Conservation (phyloP, 2,329 filamentous ascomycete species). For the Colletotrichum kahawae region DNA sequence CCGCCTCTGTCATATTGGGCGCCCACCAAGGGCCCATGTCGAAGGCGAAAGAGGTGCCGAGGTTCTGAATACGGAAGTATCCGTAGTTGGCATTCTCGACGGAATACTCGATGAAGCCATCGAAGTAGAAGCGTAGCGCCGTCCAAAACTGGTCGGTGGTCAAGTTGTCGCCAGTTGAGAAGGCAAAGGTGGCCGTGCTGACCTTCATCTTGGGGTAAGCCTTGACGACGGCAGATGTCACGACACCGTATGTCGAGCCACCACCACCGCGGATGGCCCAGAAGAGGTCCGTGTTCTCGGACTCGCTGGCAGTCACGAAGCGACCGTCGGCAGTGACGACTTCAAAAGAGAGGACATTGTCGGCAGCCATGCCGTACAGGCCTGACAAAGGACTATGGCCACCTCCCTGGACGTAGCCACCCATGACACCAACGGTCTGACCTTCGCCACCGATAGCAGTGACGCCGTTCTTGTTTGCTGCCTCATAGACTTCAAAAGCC, state of each 20-base stretch:
- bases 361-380: constrained; percentile 62
- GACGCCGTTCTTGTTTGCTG: constrained; percentile 48
- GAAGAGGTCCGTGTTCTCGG: constrained; percentile 62
- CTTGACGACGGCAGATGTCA: constrained; percentile 59
- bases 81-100: constrained; percentile 28
- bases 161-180: constrained; percentile 29
- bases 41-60: constrained; percentile 34
- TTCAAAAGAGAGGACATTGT: constrained; percentile 65
- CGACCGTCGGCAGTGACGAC: constrained; percentile 59
- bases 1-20: constrained; percentile 31
- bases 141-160: constrained; percentile 34
- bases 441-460: constrained; percentile 60
- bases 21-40: constrained; percentile 34
- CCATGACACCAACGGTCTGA: constrained; percentile 61
- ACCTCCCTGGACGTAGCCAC: constrained; percentile 66
- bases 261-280: constrained; percentile 66
- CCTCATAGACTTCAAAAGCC: constrained; percentile 53
- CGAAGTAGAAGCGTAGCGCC: constrained; percentile 28
- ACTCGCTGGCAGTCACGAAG: constrained; percentile 55
- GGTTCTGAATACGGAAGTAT: constrained; percentile 29
- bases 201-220: constrained; percentile 48
- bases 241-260: constrained; percentile 51
- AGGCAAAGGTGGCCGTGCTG: constrained; percentile 48
- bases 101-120: constrained; percentile 29
- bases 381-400: constrained; percentile 62